A percentile compares a stretch with the other conserved stretches of the same genome.
Evolutionary conservation across 768 basidiomycete genomes (phyloP).

Genomic region (Trametes punicea): DNA sequence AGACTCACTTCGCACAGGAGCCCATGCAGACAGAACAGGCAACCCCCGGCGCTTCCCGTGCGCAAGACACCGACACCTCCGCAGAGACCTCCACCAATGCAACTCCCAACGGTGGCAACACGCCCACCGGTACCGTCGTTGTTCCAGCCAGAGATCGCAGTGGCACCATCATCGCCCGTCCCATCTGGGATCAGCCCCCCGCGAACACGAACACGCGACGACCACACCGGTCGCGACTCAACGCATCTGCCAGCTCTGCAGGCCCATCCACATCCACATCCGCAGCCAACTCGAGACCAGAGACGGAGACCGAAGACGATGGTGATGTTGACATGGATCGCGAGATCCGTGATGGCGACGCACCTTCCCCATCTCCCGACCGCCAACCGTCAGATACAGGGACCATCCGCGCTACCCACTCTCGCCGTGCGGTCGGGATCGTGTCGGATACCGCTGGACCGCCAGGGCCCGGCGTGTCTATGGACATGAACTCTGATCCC

Average conservation of each 20-base stretch:
- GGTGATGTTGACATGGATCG: slow-evolving; percentile 58
- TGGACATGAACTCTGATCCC: slow-evolving; percentile 44
- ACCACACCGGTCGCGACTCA: slow-evolving; percentile 22
- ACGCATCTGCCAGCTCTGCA: slow-evolving; percentile 25
- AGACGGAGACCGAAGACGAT: slow-evolving; percentile 80
- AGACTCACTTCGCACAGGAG: slow-evolving; percentile 19
- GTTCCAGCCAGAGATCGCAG: slow-evolving; percentile 65
- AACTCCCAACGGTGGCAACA: slow-evolving; percentile 57
- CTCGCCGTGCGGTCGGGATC: slow-evolving; percentile 46
- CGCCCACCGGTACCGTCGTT: slow-evolving; percentile 60
- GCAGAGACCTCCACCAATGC: slow-evolving; percentile 57
- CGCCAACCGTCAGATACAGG: slow-evolving; percentile 23
- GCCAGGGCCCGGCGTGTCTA: slow-evolving; percentile 31
- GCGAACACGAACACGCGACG: slow-evolving; percentile 21
- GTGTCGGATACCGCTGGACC: slow-evolving; percentile 36
- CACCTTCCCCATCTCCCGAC: slow-evolving; percentile 29
- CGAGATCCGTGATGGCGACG: slow-evolving; percentile 35
- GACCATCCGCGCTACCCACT: slow-evolving; percentile 31
- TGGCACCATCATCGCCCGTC: slow-evolving; percentile 69
- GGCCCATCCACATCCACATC: slow-evolving; percentile 32
- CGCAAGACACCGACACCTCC: slow-evolving; percentile 58
- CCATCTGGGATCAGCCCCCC: slow-evolving; percentile 51
- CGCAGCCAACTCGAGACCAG: slow-evolving; percentile 54
- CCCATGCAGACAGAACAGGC: slow-evolving; percentile 25
- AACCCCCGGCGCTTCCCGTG: slow-evolving; percentile 30